phyloP scores from a whole-genome alignment of 23 red algal species.

The Agarophyton chilense region DNA sequence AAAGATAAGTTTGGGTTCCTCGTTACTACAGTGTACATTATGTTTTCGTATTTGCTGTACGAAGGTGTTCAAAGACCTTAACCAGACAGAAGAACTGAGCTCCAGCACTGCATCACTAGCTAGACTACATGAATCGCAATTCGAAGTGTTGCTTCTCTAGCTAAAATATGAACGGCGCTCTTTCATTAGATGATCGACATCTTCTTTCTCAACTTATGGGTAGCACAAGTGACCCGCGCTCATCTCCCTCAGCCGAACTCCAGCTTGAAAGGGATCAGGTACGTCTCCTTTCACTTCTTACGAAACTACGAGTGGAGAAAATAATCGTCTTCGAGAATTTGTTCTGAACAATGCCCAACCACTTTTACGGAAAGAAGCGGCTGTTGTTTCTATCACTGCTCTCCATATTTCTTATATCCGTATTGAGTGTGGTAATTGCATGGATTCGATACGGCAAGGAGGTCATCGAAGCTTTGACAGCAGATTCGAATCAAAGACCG shows the following conservation, averaged over 20 bases:
- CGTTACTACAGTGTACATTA: too few species aligned
- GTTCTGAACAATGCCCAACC: background rate
- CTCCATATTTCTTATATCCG: constrained; percentile 23
- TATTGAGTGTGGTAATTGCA: background rate
- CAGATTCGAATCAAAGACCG: background rate
- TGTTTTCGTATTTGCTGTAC: too few species aligned
- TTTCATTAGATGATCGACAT: constrained; percentile 22
- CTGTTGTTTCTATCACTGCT: constrained; percentile 5
- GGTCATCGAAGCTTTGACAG: constrained; percentile 19
- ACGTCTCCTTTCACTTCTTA: background rate
- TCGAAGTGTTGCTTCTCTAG: too few species aligned
- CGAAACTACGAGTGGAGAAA: background rate
- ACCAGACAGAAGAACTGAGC: too few species aligned
- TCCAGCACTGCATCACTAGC: too few species aligned
- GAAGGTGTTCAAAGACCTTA: too few species aligned
- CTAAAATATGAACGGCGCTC: background rate
- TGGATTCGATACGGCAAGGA: constrained; percentile 41
- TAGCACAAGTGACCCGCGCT: background rate
- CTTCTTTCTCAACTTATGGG: constrained; percentile 33
- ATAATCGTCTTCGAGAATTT: background rate
- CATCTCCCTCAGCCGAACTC: constrained; percentile 33
- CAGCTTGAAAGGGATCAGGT: constrained; percentile 37
- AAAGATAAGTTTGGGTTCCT: too few species aligned
- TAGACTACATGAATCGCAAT: too few species aligned
- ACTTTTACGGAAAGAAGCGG: background rate